These are phyloP conservation scores for Pterocarpus santalinus DNA, from an alignment of 306 rosid genomes.

Conservation along the genomic window DNA sequence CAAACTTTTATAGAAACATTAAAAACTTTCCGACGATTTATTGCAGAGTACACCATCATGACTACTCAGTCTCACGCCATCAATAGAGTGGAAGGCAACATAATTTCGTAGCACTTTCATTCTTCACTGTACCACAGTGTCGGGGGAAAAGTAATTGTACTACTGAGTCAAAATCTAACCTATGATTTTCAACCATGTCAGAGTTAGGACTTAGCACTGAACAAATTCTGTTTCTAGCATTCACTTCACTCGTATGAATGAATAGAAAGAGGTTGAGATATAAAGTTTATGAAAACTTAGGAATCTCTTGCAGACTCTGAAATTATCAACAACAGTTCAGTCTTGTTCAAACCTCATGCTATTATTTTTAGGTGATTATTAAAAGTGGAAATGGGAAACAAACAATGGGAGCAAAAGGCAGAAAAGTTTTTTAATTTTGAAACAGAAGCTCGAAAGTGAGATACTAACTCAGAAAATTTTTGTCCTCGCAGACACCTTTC, in stretches of 20 bases:
- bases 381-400: slow-evolving; percentile 16
- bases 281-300: neutral
- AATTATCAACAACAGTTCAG: neutral
- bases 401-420: neutral
- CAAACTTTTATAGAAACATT: neutral
- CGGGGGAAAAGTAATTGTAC: neutral
- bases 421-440: no score
- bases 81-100: slow-evolving; percentile 38
- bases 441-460: neutral
- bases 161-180: neutral
- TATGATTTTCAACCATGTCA: neutral
- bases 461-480: no score
- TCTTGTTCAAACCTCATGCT: slow-evolving; percentile 17
- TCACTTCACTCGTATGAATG: neutral
- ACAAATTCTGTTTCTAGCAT: neutral
- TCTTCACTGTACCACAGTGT: neutral
- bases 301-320: neutral
- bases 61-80: slow-evolving; percentile 31
- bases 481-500: neutral
- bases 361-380: slow-evolving; percentile 2
- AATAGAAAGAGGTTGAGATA: neutral
- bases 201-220: neutral
- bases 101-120: slow-evolving; percentile 32
- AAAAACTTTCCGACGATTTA: slow-evolving; percentile 1
- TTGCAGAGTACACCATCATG: slow-evolving; percentile 38